Evolutionary conservation across 169 alveolate genomes (phyloP), one percentile per base, ranked within the genome.

Genomic region (Babesia bigemina): DNA sequence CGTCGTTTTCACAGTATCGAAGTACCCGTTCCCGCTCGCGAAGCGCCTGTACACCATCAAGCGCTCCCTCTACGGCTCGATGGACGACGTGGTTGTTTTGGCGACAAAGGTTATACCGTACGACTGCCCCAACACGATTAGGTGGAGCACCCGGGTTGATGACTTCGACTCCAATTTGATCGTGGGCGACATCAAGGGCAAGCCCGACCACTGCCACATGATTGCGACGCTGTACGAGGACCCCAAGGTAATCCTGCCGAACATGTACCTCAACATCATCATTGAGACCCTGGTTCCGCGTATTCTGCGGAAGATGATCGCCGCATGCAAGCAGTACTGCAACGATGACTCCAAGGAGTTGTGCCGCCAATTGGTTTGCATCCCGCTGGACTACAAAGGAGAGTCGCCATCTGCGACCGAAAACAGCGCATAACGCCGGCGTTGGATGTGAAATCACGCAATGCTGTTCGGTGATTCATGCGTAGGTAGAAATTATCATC

Each of bases 1-100:
- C 65, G 33, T 83, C 22, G 45, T 67, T 13, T 74, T 39, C 71
- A 55, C 67, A 6, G 90, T 69, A 7, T 83, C 90, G 28, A 83
- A 83, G 72, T 83, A 75, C 65, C 90, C 90, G 33, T 83, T 83
- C 52, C 90, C 90, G 14, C 57, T 83, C 17, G 48, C 86, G 24
- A 73, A 75, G 65, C 70, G 90, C 36, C 55, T 83, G 22, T 83
- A 83, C 44, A 39, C 65, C 36, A 47, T 75, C 22, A 69, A 81
- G n/a, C 63, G 90, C 22, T 66, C 86, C 11, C 36, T 75, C 19
- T 75, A 74, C 60, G 76, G 73, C 36, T 52, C 76, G 17, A 62
- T 50, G 26, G 82, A 83, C 12, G 82, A 70, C 75, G 44, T 55
- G 42, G 61, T 69, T 11, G 82, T 75, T 26, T 19, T 83, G 10